phyloP scores from a whole-genome alignment of 805 yeast species.

The Starmerella potacharoeniae region DNA sequence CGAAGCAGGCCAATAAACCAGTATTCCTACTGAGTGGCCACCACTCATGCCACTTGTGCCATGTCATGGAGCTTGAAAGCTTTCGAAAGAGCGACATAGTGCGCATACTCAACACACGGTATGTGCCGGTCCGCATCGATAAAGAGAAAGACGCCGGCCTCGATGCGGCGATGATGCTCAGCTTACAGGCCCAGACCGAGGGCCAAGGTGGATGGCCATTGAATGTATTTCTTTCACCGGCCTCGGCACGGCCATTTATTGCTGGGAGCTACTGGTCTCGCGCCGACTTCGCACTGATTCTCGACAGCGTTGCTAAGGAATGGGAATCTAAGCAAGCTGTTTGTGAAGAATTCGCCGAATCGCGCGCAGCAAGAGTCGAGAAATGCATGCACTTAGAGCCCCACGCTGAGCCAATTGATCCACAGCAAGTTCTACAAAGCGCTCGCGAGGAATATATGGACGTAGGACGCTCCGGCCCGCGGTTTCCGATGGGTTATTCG shows the following conservation, averaged over 20 bases:
- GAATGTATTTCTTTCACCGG: conserved; percentile 31
- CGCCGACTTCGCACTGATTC: conserved; percentile 26
- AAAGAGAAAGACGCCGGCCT: conserved; percentile 34
- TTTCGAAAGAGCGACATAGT: conserved; percentile 26
- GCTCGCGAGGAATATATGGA: conserved; percentile 9
- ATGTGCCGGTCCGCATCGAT: conserved; percentile 31
- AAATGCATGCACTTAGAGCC: not conserved
- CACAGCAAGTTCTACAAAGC: not conserved
- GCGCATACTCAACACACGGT: conserved; percentile 26
- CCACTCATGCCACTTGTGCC: conserved; percentile 33
- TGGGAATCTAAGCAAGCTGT: conserved; percentile 27
- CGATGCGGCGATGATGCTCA: conserved; percentile 32
- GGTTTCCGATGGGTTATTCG: conserved; percentile 27
- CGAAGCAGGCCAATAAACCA: conserved; percentile 27
- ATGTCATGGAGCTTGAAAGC: conserved; percentile 30
- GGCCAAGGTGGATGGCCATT: conserved; percentile 35
- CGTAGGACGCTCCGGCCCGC: conserved; percentile 24
- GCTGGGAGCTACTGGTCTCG: conserved; percentile 33
- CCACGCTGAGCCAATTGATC: not conserved
- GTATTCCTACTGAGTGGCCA: conserved; percentile 31
- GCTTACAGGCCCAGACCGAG: conserved; percentile 27
- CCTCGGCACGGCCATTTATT: conserved; percentile 28
- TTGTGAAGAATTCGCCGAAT: conserved; percentile 24
- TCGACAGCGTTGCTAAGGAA: conserved; percentile 24
- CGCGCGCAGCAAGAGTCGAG: not conserved